Evolutionary conservation across 192 early-diverging fungal genomes (phyloP).

Genomic region (Coemansia biformis): DNA sequence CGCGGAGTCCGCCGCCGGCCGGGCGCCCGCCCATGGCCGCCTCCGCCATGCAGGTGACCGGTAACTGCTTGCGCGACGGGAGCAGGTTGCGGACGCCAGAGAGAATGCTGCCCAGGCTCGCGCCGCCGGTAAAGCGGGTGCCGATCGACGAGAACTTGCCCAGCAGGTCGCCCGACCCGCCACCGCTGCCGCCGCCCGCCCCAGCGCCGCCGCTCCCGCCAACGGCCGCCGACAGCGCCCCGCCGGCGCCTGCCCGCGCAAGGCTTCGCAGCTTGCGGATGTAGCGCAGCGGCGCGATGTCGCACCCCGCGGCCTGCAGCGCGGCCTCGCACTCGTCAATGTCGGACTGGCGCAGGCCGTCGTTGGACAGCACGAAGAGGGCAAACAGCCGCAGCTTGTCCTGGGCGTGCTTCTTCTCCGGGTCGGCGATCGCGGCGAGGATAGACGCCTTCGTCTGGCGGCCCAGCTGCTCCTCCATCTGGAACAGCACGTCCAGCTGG

Average conservation of each 20-base stretch:
- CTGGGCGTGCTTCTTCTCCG: conserved; percentile 68
- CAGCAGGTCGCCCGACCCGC: conserved; percentile 34
- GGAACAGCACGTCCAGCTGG: conserved; percentile 90
- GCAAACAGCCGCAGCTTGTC: conserved; percentile 91
- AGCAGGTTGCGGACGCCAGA: conserved; percentile 94
- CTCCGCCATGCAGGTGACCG: conserved; percentile 79
- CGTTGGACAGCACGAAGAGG: conserved; percentile 76
- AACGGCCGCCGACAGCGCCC: not conserved
- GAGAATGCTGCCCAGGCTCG: conserved; percentile 66
- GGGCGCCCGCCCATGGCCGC: conserved; percentile 69
- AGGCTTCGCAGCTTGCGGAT: conserved; percentile 62
- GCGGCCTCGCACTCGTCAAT: conserved; percentile 80
- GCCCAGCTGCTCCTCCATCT: conserved; percentile 84
- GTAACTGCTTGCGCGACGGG: conserved; percentile 82
- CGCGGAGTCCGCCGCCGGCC: conserved; percentile 21
- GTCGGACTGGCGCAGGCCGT: conserved; percentile 72
- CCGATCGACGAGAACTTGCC: conserved; percentile 68
- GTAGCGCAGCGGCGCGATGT: conserved; percentile 71
- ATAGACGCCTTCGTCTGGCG: conserved; percentile 72
- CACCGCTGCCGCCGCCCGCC: too few relatives aligned
- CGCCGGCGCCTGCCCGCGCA: conserved; percentile 17
- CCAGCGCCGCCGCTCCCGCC: too few relatives aligned
- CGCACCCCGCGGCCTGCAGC: conserved; percentile 66
- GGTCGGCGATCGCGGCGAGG: conserved; percentile 77
- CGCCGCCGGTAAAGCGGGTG: conserved; percentile 59